These are phyloP conservation scores for Xylaria intraflava DNA, from an alignment of 495 filamentous ascomycete species.

Conservation along the genomic window DNA sequence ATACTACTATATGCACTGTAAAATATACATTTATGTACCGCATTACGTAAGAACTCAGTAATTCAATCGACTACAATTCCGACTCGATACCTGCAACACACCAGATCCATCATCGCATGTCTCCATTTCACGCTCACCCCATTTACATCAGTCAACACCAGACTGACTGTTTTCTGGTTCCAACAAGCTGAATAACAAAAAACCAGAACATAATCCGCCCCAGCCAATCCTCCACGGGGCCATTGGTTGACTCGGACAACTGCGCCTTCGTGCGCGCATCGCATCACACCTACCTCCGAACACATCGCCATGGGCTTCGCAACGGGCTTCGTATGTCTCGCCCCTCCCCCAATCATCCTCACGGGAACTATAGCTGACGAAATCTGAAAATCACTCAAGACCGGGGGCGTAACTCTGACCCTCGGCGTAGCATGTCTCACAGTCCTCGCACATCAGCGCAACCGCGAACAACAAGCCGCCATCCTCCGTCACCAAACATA, in stretches of 20 bases:
- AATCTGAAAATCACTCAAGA: slow-evolving; percentile 33
- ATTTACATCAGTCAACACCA: not conserved
- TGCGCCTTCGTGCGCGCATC: slow-evolving; percentile 21
- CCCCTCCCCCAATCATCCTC: not conserved
- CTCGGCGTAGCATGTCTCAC: slow-evolving; percentile 75
- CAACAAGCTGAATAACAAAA: not conserved
- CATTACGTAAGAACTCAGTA: not conserved
- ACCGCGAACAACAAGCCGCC: slow-evolving; percentile 61
- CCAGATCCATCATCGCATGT: too few relatives aligned
- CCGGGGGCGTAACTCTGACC: slow-evolving; percentile 82
- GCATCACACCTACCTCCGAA: slow-evolving; percentile 1
- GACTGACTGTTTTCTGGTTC: not conserved
- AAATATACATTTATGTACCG: slow-evolving; percentile 4
- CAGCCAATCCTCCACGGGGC: not conserved
- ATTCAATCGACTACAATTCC: too few relatives aligned
- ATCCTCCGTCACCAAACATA: slow-evolving; percentile 64
- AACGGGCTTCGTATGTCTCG: slow-evolving; percentile 67
- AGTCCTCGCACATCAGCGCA: slow-evolving; percentile 63
- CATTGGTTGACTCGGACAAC: slow-evolving; percentile 12
- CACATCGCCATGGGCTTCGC: slow-evolving; percentile 62
- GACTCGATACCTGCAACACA: too few relatives aligned
- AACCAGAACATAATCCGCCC: not conserved
- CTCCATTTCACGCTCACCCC: too few relatives aligned
- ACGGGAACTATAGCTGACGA: slow-evolving; percentile 13
- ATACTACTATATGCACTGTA: not conserved